Evolutionary conservation across 2,329 filamentous ascomycete genomes (phyloP).

Genomic region (Cordyceps cateniannulata): DNA sequence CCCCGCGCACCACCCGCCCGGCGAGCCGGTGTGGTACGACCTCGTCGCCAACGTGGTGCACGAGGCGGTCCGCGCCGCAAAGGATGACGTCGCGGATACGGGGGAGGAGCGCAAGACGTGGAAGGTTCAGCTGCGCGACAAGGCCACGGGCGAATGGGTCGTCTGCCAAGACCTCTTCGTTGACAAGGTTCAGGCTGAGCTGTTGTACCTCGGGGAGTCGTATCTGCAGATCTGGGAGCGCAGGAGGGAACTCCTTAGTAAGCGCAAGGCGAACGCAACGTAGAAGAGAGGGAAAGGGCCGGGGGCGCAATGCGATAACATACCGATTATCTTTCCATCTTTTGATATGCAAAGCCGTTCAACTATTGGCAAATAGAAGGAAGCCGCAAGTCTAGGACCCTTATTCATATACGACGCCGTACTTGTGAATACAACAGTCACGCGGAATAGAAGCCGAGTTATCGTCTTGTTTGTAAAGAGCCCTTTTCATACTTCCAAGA

Average conservation of each 20-base stretch:
- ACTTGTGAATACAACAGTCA: not conserved
- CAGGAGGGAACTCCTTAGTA: conserved; percentile 47
- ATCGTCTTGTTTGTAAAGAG: not conserved
- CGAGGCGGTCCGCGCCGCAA: conserved; percentile 64
- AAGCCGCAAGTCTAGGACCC: too few relatives aligned
- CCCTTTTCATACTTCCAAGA: not conserved
- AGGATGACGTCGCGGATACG: conserved; percentile 82
- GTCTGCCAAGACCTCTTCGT: conserved; percentile 93
- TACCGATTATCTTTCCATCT: not conserved
- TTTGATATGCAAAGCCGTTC: not conserved
- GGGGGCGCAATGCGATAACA: not conserved
- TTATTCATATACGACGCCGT: not conserved
- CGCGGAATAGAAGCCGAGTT: not conserved
- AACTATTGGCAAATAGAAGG: not conserved
- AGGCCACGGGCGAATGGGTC: conserved; percentile 79
- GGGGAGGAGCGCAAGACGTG: conserved; percentile 84
- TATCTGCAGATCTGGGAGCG: conserved; percentile 97
- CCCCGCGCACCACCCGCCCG: conserved; percentile 59
- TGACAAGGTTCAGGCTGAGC: conserved; percentile 79
- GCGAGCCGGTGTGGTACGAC: conserved; percentile 89
- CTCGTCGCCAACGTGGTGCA: conserved; percentile 91
- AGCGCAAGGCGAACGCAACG: conserved; percentile 26
- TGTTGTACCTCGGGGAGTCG: conserved; percentile 86
- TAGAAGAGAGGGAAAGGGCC: not conserved
- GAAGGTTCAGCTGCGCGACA: conserved; percentile 85